phyloP scores from a whole-genome alignment of 352 stramenopile species.

The Pythium rhizo-oryzae region DNA sequence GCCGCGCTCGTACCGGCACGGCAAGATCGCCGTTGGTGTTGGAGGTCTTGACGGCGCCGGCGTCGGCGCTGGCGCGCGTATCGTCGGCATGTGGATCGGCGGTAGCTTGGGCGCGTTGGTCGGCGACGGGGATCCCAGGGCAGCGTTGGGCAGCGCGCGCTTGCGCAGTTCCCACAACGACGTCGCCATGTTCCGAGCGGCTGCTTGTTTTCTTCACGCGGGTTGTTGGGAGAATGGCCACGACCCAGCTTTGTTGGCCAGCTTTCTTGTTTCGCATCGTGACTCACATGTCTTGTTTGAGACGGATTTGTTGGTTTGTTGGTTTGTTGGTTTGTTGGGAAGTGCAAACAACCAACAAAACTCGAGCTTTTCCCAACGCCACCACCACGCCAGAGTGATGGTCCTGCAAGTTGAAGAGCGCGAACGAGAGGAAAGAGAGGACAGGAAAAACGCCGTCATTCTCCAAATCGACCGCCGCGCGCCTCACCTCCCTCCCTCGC shows the following conservation, averaged over 20 bases:
- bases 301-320: neutral
- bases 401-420: conserved; percentile 25
- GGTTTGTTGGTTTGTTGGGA: neutral
- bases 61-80: neutral
- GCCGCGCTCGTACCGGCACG: conserved; percentile 16
- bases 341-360: no score
- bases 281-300: neutral
- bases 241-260: no score
- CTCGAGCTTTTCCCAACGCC: no score
- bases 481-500: neutral
- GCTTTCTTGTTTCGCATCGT: neutral
- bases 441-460: no score
- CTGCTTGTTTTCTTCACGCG: no score
- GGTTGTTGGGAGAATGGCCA: no score
- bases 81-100: neutral
- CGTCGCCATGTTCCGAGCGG: neutral
- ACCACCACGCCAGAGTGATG: conserved; percentile 21
- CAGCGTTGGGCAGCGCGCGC: conserved; percentile 8
- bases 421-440: no score
- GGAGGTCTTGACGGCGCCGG: neutral
- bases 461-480: neutral
- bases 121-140: neutral
- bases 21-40: neutral
- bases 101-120: neutral
- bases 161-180: conserved; percentile 26